Evolutionary conservation across 2,329 filamentous ascomycete genomes (phyloP).

Genomic region (Fusarium sambucinum): DNA sequence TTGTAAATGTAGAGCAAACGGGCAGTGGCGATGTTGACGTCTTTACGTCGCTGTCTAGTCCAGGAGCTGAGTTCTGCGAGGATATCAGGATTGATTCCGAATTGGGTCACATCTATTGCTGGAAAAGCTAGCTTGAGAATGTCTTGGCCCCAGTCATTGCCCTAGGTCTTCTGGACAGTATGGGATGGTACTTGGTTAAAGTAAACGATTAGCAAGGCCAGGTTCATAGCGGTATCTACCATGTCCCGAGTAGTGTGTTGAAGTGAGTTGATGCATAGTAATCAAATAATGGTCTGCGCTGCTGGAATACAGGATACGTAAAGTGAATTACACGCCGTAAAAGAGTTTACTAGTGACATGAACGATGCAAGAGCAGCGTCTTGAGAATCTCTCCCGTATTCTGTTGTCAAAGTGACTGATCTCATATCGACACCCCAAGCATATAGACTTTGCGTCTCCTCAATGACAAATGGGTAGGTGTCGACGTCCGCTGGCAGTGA

Average conservation of each 20-base stretch:
- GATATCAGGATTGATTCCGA: not conserved
- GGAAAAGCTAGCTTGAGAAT: constrained; percentile 11
- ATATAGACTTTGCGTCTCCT: constrained; percentile 11
- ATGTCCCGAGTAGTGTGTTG: not conserved
- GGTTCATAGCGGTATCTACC: constrained; percentile 5
- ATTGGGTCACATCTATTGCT: not conserved
- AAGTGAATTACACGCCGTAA: not conserved
- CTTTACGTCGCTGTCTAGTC: not conserved
- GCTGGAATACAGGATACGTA: not conserved
- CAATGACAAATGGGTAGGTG: constrained; percentile 1
- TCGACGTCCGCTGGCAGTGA: not conserved
- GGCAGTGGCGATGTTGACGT: not conserved
- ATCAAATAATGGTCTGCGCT: constrained; percentile 6
- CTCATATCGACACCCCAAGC: constrained; percentile 1
- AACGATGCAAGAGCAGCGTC: constrained; percentile 5
- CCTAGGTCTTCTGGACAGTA: constrained; percentile 6
- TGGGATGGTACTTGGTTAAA: not conserved
- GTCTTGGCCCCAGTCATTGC: not conserved
- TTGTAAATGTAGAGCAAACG: not conserved
- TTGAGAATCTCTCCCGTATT: not conserved
- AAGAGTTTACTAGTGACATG: constrained; percentile 18
- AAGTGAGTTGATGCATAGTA: not conserved
- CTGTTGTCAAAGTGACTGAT: not conserved
- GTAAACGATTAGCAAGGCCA: constrained; percentile 11
- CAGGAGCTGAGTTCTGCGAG: constrained; percentile 9